Percentiles rank a stretch among this genome's conserved stretches.
Evolutionary conservation across 2,329 filamentous ascomycete species (phyloP).

Genomic region (Ilyonectria mors-panacis): DNA sequence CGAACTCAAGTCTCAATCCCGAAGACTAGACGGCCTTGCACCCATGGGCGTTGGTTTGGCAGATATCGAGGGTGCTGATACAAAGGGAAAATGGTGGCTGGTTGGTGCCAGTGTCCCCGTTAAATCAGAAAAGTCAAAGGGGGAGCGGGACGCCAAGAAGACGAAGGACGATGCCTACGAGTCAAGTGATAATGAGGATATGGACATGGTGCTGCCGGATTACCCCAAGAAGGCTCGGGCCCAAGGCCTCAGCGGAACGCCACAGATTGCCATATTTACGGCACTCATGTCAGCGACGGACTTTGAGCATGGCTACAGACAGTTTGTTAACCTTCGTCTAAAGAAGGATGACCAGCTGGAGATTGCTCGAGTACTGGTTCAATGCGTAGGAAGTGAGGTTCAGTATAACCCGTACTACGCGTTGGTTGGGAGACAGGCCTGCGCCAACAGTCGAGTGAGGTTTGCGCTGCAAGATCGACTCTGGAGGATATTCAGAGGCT

Average conservation of each 20-base stretch:
- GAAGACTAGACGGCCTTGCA: conserved; percentile 79
- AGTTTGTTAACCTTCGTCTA: conserved; percentile 84
- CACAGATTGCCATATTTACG: conserved; percentile 92
- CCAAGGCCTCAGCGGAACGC: conserved; percentile 88
- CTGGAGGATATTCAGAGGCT: conserved; percentile 86
- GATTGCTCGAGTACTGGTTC: conserved; percentile 88
- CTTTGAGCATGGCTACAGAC: conserved; percentile 85
- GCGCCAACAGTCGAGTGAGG: conserved; percentile 78
- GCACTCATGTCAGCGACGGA: conserved; percentile 89
- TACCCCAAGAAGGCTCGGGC: conserved; percentile 80
- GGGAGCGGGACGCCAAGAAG: conserved; percentile 48
- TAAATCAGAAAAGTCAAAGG: conserved; percentile 44
- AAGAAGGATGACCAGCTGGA: conserved; percentile 90
- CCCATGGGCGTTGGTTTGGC: conserved; percentile 85
- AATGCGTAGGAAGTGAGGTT: conserved; percentile 87
- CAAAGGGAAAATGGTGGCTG: conserved; percentile 98
- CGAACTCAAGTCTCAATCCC: conserved; percentile 74
- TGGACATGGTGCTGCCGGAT: conserved; percentile 72
- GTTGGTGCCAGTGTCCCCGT: conserved; percentile 91
- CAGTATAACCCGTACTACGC: conserved; percentile 95
- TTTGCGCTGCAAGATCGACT: conserved; percentile 91
- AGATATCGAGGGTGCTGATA: conserved; percentile 87
- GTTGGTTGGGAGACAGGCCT: conserved; percentile 84
- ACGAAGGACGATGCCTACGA: conserved; percentile 41
- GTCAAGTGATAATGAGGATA: conserved; percentile 61